Evolutionary conservation across 208 protist genomes (phyloP), one percentile per base, ranked within the genome.

Genomic region (Crithidia bombi): DNA sequence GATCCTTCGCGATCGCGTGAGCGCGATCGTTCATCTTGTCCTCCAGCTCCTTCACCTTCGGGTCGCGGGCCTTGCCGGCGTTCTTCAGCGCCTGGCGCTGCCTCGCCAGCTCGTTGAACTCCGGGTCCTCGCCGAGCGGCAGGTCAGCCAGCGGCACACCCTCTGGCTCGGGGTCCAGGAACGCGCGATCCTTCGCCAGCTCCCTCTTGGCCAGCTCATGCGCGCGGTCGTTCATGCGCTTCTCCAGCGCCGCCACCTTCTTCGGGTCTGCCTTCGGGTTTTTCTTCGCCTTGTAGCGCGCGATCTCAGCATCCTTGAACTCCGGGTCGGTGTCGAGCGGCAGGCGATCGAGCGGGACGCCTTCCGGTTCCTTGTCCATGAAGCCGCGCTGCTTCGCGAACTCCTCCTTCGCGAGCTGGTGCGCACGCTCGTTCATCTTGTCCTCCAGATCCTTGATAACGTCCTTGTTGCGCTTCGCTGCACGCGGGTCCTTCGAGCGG

Each of bases 1-100:
- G 77, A 38, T 84, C 73, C 65, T 78, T 74, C 4, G 89, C 89
- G 1, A 90, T 76, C 47, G 78, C 64, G 66, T 91, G 83, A 0
- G 82, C 85, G 44, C 82, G 85, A 63, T 90, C 82, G 74, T 92
- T 95, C 82, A 95, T 90, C 63, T 86, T 81, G 23, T 84, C 78
- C 75, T 92, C 83, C 44, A 87, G 70, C 30, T 89, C 81, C 62
- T 79, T 77, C 32, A 81, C 72, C 28, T 74, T 69, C 23, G 78
- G 70, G 57, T 83, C 79, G 44, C 73, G 73, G 43, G 62, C 54
- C 47, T 78, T 78, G 47, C 71, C 71, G 30, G 66, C 72, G 46
- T 77, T 82, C 76, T 90, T 92, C 50, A 91, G 68, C 52, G 73
- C 76, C 80, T 81, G 79, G 38, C 87, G 87, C 78, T 91, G 73